These are phyloP conservation scores for Glycine latifolia DNA, from an alignment of 306 rosid genomes.

Conservation along the genomic window DNA sequence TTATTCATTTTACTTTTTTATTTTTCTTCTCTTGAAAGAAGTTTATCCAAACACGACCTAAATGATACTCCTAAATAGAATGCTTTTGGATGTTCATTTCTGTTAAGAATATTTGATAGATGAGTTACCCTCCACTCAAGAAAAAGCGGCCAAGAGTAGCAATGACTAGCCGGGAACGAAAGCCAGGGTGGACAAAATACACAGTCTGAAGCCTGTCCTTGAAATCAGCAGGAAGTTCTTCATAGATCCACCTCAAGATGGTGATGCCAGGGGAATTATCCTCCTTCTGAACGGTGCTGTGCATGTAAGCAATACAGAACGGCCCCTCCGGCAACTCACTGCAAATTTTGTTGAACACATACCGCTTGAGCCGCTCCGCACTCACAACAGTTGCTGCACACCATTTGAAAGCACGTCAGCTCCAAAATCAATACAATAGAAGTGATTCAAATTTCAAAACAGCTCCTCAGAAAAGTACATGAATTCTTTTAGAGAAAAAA, in stretches of 20 bases:
- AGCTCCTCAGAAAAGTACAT: too few species aligned
- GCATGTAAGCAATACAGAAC: conserved; percentile 85
- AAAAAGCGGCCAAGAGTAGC: conserved; percentile 90
- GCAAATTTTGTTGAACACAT: conserved; percentile 71
- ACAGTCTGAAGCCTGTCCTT: conserved; percentile 86
- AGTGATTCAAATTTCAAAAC: too few species aligned
- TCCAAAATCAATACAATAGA: not conserved
- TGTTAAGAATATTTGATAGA: not conserved
- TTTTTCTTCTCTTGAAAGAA: too few species aligned
- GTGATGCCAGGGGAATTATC: conserved; percentile 94
- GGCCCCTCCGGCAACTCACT: conserved; percentile 82
- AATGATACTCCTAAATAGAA: conserved; percentile 7
- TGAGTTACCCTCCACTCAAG: conserved; percentile 88
- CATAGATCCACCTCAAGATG: conserved; percentile 96
- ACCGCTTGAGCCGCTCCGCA: conserved; percentile 85
- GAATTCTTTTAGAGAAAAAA: too few species aligned
- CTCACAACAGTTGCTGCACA: conserved; percentile 76
- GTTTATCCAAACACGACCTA: not conserved
- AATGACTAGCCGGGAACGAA: conserved; percentile 83
- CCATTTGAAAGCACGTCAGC: too few species aligned
- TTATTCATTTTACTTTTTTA: too few species aligned
- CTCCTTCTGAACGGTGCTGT: conserved; percentile 82
- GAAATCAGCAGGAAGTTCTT: conserved; percentile 75
- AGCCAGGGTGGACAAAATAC: conserved; percentile 90
- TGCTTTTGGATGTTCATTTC: not conserved